Base-by-base conservation (phyloP, 2,329 filamentous ascomycete genomes). In the Trichoderma oligosporum region DNA sequence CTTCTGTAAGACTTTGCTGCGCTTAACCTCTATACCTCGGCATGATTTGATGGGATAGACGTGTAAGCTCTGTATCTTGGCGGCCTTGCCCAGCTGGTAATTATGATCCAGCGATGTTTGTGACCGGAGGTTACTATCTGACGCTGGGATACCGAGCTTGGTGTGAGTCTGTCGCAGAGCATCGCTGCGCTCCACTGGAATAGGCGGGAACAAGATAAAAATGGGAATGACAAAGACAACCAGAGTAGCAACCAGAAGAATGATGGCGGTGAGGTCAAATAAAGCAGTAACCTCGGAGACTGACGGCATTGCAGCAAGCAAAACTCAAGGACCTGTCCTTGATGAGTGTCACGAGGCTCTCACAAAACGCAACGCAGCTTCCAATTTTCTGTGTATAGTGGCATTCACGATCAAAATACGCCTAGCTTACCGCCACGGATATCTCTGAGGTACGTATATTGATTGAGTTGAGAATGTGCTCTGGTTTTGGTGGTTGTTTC, bases 11-110 rank as follows among this genome's bases (percentile, higher is more conserved):
- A 94, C 79, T 54, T 82, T 80, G 59, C 82, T 82, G 60, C 79
- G 74, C 51, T 81, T 74, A 45, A 96, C 72, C 72, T 94, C 89
- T 55, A 96, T 84, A 25, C 87, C 88, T 56, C 76, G 78, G 70
- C 91, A 96, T 57, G 88, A 90, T 74, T 95, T 93, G 70, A 96
- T 74, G 1, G 92, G 91, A 70, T 94, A 93, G 59, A 91, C 81
- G 74, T 85, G 86, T 51, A 96, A 76, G 56, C 87, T 88, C 70
- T 90, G 72, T 51, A 81, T 68, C 18, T 56, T 60, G 57, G 65
- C 48, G 31, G 58, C 33, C 62, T 65, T 57, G 46, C 61, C 60
- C 7, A 65, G 57, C 29, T 63, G 62, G 22, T 60, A 49, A 44
- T 61, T 58, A 38, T 65, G 65, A 45, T 57, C 57, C 29, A 61